phyloP scores from a whole-genome alignment of 495 filamentous ascomycete species.

The Haplographium delicatum region DNA sequence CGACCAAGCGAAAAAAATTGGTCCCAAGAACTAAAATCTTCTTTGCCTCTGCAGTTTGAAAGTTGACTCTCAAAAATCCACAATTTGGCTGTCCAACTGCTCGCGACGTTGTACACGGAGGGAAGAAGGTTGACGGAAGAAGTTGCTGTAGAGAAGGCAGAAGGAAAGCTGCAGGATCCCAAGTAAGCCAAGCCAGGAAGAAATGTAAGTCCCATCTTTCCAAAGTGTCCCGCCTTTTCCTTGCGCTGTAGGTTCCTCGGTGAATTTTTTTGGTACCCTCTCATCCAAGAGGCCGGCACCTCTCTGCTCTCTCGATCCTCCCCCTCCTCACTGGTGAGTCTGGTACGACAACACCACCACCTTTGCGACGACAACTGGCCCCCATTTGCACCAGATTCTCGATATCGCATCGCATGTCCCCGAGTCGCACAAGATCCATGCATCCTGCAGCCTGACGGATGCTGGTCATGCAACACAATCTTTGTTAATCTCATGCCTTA shows the following conservation, averaged over 20 bases:
- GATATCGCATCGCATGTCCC: background rate
- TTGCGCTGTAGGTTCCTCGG: slow-evolving; percentile 2
- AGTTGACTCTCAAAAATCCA: slow-evolving; percentile 15
- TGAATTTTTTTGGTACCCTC: slow-evolving; percentile 1
- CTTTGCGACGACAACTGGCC: background rate
- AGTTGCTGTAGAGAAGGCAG: slow-evolving; percentile 21
- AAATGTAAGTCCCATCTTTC: slow-evolving; percentile 3
- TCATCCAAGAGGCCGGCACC: slow-evolving; percentile 10
- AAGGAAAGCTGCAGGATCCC: slow-evolving; percentile 21
- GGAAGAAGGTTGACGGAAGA: slow-evolving; percentile 26
- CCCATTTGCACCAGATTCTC: background rate
- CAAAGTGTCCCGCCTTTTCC: background rate
- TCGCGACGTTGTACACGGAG: slow-evolving; percentile 22
- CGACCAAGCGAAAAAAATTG: too few relatives aligned
- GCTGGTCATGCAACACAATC: slow-evolving; percentile 26
- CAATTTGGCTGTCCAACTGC: slow-evolving; percentile 12
- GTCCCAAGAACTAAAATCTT: too few relatives aligned
- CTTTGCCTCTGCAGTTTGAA: slow-evolving; percentile 18
- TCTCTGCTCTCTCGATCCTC: slow-evolving; percentile 11
- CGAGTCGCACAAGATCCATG: slow-evolving; percentile 26
- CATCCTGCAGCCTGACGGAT: slow-evolving; percentile 28
- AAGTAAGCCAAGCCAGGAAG: slow-evolving; percentile 3
- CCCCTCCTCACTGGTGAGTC: background rate
- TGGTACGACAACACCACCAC: slow-evolving; percentile 12
- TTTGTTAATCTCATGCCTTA: slow-evolving; percentile 13